These are phyloP conservation scores for Saccharomycopsis hybrid DNA, from an alignment of 1,139 yeast species.

Conservation along the genomic window DNA sequence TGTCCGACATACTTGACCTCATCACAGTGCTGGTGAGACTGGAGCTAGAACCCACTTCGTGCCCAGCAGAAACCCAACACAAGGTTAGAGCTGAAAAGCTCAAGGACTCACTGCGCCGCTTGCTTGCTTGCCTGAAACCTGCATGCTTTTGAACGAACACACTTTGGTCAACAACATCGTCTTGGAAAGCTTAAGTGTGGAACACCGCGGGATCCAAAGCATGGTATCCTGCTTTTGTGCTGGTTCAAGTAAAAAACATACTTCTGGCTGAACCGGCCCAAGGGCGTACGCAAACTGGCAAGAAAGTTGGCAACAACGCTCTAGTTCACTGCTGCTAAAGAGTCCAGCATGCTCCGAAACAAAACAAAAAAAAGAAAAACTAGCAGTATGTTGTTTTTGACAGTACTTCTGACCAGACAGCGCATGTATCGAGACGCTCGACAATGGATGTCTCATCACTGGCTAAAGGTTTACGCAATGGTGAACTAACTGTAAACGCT, in stretches of 20 bases:
- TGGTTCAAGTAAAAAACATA: not conserved
- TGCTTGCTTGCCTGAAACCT: too few relatives aligned
- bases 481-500: too few relatives aligned
- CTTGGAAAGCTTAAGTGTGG: not conserved
- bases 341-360: not conserved
- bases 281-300: not conserved
- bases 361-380: too few relatives aligned
- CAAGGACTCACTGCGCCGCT: not conserved
- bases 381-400: too few relatives aligned
- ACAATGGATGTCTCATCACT: not conserved
- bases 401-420: conserved; percentile 5
- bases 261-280: not conserved
- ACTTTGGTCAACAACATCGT: not conserved
- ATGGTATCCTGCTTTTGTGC: not conserved
- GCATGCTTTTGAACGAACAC: conserved; percentile 6
- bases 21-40: too few relatives aligned
- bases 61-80: not conserved
- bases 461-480: too few relatives aligned
- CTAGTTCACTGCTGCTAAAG: not conserved
- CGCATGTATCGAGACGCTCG: not conserved
- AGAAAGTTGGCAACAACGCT: conserved; percentile 1
- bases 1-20: too few relatives aligned
- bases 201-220: conserved; percentile 3
- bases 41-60: too few relatives aligned
- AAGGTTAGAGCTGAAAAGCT: not conserved